Percentiles rank a stretch among this genome's conserved stretches.
phyloP scores from a whole-genome alignment of 1,284 basidiomycete species.

The Rhodotorula sp. region DNA sequence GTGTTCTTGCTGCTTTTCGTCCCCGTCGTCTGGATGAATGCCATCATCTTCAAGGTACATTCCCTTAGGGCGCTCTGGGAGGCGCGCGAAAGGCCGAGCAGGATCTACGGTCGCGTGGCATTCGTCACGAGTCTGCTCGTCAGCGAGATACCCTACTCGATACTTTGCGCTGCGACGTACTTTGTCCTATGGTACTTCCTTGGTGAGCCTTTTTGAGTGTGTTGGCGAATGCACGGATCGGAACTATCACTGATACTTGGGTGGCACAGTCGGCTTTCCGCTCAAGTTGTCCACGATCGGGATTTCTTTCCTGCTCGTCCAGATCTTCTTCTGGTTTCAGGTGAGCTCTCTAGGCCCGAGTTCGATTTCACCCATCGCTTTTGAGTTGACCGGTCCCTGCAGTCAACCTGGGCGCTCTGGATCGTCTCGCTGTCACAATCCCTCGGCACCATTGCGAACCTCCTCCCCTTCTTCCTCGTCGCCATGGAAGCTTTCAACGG shows the following conservation, averaged over 20 bases:
- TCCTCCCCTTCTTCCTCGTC: constrained; percentile 45
- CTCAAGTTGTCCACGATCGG: constrained; percentile 56
- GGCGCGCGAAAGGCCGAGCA: constrained; percentile 46
- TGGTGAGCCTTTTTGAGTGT: constrained; percentile 54
- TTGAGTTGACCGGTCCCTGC: not conserved
- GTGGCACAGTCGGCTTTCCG: constrained; percentile 30
- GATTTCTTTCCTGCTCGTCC: constrained; percentile 52
- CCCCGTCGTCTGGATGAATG: constrained; percentile 48
- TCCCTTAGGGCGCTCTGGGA: constrained; percentile 39
- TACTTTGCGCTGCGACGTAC: constrained; percentile 66
- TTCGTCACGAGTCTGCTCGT: constrained; percentile 71
- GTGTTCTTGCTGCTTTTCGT: constrained; percentile 55
- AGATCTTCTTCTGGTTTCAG: constrained; percentile 43
- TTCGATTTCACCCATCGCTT: not conserved
- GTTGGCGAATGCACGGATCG: constrained; percentile 54
- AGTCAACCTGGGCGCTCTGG: constrained; percentile 45
- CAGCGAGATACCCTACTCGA: constrained; percentile 75
- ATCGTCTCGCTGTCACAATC: constrained; percentile 40
- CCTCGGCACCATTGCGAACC: constrained; percentile 43
- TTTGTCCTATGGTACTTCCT: constrained; percentile 63
- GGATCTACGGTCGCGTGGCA: constrained; percentile 69
- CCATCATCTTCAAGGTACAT: constrained; percentile 46
- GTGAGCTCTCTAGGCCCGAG: constrained; percentile 3
- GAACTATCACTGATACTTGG: not conserved
- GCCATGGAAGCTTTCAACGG: constrained; percentile 46